phyloP scores from a whole-genome alignment of 331 rosid genomes.

The Spiraea crenata region DNA sequence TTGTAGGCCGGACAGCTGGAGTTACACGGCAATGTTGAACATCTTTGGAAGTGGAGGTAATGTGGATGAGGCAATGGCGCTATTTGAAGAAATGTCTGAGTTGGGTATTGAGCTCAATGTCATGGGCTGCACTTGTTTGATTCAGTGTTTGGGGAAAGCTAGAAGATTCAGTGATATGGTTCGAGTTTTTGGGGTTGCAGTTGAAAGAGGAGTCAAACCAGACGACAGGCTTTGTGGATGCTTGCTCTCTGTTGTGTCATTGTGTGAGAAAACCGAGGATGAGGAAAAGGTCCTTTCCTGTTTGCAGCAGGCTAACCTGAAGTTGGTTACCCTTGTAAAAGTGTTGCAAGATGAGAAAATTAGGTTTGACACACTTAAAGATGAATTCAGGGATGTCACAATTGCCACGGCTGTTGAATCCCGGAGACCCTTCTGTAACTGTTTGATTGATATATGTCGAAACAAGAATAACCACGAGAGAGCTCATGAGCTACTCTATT shows the following conservation, averaged over 20 bases:
- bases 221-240: constrained; percentile 89
- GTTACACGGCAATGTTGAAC: constrained; percentile 95
- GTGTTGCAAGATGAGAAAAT: constrained; percentile 47
- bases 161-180: constrained; percentile 60
- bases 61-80: constrained; percentile 59
- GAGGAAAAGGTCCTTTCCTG: constrained; percentile 66
- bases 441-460: constrained; percentile 87
- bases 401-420: constrained; percentile 59
- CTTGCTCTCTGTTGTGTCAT: constrained; percentile 70
- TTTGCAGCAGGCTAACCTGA: constrained; percentile 72
- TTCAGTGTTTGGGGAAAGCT: constrained; percentile 89
- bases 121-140: constrained; percentile 95
- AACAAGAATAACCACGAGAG: constrained; percentile 61
- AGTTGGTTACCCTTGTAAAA: constrained; percentile 50
- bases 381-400: constrained; percentile 59
- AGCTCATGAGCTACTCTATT: constrained; percentile 87
- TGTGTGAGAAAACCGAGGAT: constrained; percentile 53
- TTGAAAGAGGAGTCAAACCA: constrained; percentile 65
- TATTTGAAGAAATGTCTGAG: constrained; percentile 78
- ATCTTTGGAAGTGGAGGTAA: constrained; percentile 82
- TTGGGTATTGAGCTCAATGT: constrained; percentile 67
- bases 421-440: constrained; percentile 88
- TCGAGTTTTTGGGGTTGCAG: constrained; percentile 46
- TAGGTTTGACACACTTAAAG: constrained; percentile 57
- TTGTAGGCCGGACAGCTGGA: constrained; percentile 72